These are phyloP conservation scores for Colletotrichum zoysiae DNA, from an alignment of 2,329 filamentous ascomycete genomes.

Conservation along the genomic window DNA sequence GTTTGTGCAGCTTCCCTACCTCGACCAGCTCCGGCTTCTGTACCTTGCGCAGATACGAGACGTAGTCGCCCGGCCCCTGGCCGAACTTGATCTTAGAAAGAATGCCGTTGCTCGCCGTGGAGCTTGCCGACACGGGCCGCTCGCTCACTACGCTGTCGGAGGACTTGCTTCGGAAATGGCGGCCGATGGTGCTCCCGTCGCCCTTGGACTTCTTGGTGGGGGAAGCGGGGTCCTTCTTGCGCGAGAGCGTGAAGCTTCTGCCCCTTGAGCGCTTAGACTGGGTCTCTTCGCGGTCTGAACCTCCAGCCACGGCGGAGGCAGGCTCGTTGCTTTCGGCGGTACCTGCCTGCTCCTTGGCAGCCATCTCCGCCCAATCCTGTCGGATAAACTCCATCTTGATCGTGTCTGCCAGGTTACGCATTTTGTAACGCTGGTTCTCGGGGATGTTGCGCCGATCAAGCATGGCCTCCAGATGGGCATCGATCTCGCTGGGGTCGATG, in stretches of 20 bases:
- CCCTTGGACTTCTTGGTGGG: constrained; percentile 81
- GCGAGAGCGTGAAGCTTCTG: constrained; percentile 83
- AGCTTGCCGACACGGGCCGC: constrained; percentile 63
- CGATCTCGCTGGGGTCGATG: constrained; percentile 68
- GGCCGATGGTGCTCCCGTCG: constrained; percentile 68
- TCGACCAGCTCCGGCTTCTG: constrained; percentile 87
- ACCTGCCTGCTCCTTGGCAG: constrained; percentile 59
- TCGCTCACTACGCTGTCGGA: constrained; percentile 76
- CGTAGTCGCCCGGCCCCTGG: constrained; percentile 84
- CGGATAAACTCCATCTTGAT: constrained; percentile 97
- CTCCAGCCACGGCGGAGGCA: constrained; percentile 49
- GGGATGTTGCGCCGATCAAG: constrained; percentile 93
- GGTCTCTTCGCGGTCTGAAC: constrained; percentile 54
- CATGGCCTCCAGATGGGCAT: constrained; percentile 70
- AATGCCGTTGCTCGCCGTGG: constrained; percentile 68
- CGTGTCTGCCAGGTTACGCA: constrained; percentile 87
- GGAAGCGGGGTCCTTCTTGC: constrained; percentile 66
- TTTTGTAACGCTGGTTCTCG: constrained; percentile 92
- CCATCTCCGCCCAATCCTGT: constrained; percentile 83
- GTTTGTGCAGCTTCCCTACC: constrained; percentile 94
- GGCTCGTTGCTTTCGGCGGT: constrained; percentile 58
- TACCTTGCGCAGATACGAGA: constrained; percentile 84
- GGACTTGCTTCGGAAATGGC: constrained; percentile 79
- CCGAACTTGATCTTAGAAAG: constrained; percentile 80
- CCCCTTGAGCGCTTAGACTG: constrained; percentile 74